Conservation (phyloP, 495 filamentous ascomycete genomes). For the Amorphotheca resinae region DNA sequence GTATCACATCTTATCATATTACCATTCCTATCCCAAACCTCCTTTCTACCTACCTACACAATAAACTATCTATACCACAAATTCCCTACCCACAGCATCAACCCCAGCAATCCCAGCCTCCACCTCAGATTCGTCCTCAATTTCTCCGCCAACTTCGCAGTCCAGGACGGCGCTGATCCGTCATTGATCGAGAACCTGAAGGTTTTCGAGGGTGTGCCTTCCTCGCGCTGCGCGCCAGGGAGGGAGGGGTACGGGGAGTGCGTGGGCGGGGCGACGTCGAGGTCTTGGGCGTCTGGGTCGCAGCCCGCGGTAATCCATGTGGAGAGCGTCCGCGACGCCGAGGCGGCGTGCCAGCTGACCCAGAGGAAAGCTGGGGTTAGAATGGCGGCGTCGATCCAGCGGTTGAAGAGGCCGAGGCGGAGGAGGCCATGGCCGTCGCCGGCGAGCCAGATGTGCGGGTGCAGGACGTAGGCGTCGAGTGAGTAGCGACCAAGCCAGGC, state of each 20-base stretch:
- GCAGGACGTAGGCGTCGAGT: slow-evolving; percentile 46
- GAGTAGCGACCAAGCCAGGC: slow-evolving; percentile 42
- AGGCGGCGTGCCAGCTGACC: slow-evolving; percentile 22
- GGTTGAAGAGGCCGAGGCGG: slow-evolving; percentile 31
- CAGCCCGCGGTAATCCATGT: slow-evolving; percentile 28
- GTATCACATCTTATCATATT: too few species aligned
- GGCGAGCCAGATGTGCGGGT: slow-evolving; percentile 52
- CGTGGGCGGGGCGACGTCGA: background rate
- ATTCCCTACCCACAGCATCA: slow-evolving; percentile 23
- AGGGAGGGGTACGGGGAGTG: background rate
- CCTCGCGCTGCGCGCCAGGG: background rate
- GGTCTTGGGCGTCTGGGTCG: background rate
- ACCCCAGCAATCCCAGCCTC: slow-evolving; percentile 18
- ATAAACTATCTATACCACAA: too few species aligned
- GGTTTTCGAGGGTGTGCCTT: slow-evolving; percentile 1
- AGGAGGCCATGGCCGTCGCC: slow-evolving; percentile 43
- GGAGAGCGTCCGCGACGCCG: slow-evolving; percentile 25
- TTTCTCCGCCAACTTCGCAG: background rate
- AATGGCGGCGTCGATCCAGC: slow-evolving; percentile 24
- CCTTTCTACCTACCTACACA: too few species aligned
- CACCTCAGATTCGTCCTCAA: slow-evolving; percentile 16
- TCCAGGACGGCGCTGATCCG: background rate
- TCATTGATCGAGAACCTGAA: slow-evolving; percentile 7
- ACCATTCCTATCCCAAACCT: too few species aligned
- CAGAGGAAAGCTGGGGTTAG: slow-evolving; percentile 32